Evolutionary conservation across 257 asterid genomes (phyloP).

Genomic region (Pogostemon cablin): DNA sequence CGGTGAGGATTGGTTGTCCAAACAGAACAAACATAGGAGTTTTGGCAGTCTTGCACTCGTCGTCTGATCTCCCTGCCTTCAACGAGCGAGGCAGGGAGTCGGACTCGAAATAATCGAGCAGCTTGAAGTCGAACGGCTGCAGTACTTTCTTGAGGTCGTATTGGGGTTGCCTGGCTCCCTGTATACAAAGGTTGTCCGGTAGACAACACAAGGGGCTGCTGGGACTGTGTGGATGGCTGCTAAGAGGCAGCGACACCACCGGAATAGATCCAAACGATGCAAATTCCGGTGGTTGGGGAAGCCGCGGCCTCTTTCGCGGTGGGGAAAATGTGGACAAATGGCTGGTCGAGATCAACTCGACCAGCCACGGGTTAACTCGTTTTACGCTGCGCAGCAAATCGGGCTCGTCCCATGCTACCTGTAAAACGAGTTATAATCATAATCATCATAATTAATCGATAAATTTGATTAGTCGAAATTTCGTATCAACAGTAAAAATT

Average conservation of each 20-base stretch:
- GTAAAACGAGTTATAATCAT: slow-evolving; percentile 15
- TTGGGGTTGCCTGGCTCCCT: slow-evolving; percentile 96
- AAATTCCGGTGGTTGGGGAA: slow-evolving; percentile 57
- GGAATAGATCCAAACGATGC: slow-evolving; percentile 48
- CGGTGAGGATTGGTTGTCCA: slow-evolving; percentile 70
- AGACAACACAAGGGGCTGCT: slow-evolving; percentile 71
- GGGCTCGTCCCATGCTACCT: slow-evolving; percentile 88
- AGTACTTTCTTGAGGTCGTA: slow-evolving; percentile 54
- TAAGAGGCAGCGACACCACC: slow-evolving; percentile 35
- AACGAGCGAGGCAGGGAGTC: slow-evolving; percentile 44
- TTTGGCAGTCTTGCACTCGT: slow-evolving; percentile 35
- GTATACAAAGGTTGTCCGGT: slow-evolving; percentile 63
- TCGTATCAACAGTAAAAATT: background rate
- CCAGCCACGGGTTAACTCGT: slow-evolving; percentile 81
- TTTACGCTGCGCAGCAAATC: slow-evolving; percentile 79
- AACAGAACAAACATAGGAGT: slow-evolving; percentile 54
- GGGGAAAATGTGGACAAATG: slow-evolving; percentile 63
- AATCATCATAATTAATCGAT: background rate
- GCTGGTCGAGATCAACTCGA: slow-evolving; percentile 64
- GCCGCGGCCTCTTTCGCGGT: slow-evolving; percentile 70
- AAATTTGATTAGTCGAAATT: too few relatives aligned
- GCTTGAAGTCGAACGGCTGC: slow-evolving; percentile 52
- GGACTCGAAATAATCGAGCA: slow-evolving; percentile 32
- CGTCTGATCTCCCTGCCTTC: slow-evolving; percentile 43
- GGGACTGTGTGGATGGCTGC: slow-evolving; percentile 58